Base-by-base conservation (phyloP, 2,329 filamentous ascomycete species). In the Exutisphaerella laricina region DNA sequence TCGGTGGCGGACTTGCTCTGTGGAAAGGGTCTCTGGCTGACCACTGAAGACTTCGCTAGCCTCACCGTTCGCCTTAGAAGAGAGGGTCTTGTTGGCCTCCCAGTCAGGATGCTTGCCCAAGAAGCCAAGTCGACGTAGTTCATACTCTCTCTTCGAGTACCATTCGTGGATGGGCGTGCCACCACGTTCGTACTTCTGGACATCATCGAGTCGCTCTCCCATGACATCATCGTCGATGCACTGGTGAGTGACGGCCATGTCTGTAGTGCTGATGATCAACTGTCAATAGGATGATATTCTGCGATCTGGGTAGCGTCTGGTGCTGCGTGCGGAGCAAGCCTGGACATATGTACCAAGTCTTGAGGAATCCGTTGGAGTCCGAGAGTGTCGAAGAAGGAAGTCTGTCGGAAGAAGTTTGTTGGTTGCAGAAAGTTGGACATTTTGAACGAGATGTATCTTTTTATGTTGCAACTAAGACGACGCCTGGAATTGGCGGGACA, bases 141-240 rank as follows among this genome's bases (percentile, higher is more conserved):
- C 43, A 44, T 62, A 62, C 25, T 55, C 48, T 17, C 49, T 30
- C 23, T 46, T 34, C 17, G 38, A 49, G 49, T 60, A 61, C 26
- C 45, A 46, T 14, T 59, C 59, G 40, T 57, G 50, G 38, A 60
- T 33, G 20, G 57, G 32, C 9, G 22, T 38, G 20, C 52, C 56
- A 20, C 37, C 35, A n/a, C 50, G 53, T 26, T 55, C 55, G 39
- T 28, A 45, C 12, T 35, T 9, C 22, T 35, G 37, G 30, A 41
- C 51, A 14, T 41, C 41, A 20, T 14, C 20, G 20, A 23, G 20
- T 35, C 33, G 33, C n/a, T n/a, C n/a, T n/a, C n/a, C n/a, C n/a
- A n/a, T n/a, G n/a, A n/a, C n/a, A n/a, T n/a, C n/a, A n/a, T n/a
- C n/a, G n/a, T n/a, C n/a, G n/a, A n/a, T n/a, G n/a, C n/a, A n/a